Evolutionary conservation across 177 flowering plant species (phyloP), one percentile per base, ranked within the genome.

Genomic region (Vitis hybrid): DNA sequence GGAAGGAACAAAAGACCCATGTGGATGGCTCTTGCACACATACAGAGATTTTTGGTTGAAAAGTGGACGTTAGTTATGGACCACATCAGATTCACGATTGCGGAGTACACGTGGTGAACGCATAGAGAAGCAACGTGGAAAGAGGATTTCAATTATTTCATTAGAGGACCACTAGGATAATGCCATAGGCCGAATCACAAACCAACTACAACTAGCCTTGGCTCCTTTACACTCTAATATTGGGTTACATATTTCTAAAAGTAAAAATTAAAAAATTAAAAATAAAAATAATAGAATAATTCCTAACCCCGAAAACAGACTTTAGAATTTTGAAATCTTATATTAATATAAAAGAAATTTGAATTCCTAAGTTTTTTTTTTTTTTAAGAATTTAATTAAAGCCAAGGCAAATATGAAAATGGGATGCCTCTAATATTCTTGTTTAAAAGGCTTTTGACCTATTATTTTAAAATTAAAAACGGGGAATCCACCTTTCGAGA

Each of bases 121-220:
- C 3, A 2, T 2, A 66, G 70, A 17, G 70, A 56, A 50, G 28
- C 64, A 67, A 76, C 75, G 75, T 76, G 68, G 68, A 71, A 71
- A 71, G 78, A 44, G 20, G 59, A 14, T 31, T 38, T 49, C 58
- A 71, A 71, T 71, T 38, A 67, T 76, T 67, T 47, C 33, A 47
- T 47, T 17, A 14, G 9, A 8, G 78, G 78, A 75, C 78, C 74
- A 66, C 78, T 2, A 56, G 47, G 7, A 53, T n/a, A 54, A 75
- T 50, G 24, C 24, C 59, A 3, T 71, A 66, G 74, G 71, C 55
- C 71, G 70, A 69, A 77, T 77, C 80, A 56, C 55, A 56, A 64
- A 20, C 64, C 73, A 28, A 28, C 31, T 28, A 28, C 69, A 73
- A 65, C 79, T 59, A 58, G 54, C 33, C 59, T 76, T 64, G 14